Base-by-base conservation (phyloP, 1,139 yeast genomes). In the Geotrichum histeridarum region DNA sequence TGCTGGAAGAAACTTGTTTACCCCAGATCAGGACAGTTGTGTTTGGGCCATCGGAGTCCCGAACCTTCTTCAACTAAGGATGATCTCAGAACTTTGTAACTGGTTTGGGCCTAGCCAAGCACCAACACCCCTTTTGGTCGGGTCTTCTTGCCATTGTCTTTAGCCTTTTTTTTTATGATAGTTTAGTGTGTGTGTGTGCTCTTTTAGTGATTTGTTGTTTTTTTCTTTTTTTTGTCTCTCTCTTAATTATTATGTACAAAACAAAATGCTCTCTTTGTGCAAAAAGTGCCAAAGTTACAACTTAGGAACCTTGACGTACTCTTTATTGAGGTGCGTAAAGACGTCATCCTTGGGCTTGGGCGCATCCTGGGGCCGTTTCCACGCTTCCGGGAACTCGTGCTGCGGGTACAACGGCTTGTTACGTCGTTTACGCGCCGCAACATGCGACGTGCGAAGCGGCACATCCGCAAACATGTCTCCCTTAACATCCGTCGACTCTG, bases 61-160 rank as follows among this genome's bases (percentile, higher is more conserved):
- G 98, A 79, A 88, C 88, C 77, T 91, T 89, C 80, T 88, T 89
- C 68, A 95, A 90, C 69, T 91, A 79, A 57, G 36, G 30, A 11
- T 33, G 12, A 11, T 33, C 37, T 6, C 37, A n/a, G 3, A 22
- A 3, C 27, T 22, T 22, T 22, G 27, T n/a, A 3, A 4, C 14
- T 33, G 2, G 37, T 33, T 33, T 33, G 4, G 14, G 37, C 14
- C 12, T n/a, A 12, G 14, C 6, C 12, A 33, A 33, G 37, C 37
- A 4, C n/a, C n/a, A n/a, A n/a, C n/a, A n/a, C n/a, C 37, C 14
- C 6, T 12, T 33, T n/a, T 11, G 37, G 37, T n/a, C n/a, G n/a
- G n/a, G n/a, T 33, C 37, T 33, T 7, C 14, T 33, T n/a, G 14
- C 6, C 37, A 2, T 33, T 33, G 12, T 33, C 37, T n/a, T 33